A percentile compares a stretch with the other conserved stretches of the same genome.
These are phyloP conservation scores for Fusarium neocosmosporiellum DNA, from an alignment of 2,329 filamentous ascomycete species.

Conservation along the genomic window DNA sequence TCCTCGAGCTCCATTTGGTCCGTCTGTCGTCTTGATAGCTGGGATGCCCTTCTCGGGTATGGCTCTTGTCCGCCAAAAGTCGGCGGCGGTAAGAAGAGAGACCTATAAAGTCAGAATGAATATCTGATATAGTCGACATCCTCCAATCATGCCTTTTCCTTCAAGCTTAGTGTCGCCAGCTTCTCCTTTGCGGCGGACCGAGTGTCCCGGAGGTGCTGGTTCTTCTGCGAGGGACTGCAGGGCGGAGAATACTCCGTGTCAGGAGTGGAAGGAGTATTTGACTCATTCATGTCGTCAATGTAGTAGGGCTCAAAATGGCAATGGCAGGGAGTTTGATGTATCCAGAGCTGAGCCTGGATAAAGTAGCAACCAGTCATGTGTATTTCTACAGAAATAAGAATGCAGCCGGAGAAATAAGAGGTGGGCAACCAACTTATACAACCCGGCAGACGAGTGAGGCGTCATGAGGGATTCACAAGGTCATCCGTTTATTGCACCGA, in stretches of 20 bases:
- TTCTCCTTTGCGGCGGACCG: slow-evolving; percentile 60
- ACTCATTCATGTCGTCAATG: slow-evolving; percentile 30
- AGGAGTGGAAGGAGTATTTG: slow-evolving; percentile 55
- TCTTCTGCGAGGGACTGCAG: slow-evolving; percentile 55
- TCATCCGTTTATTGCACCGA: slow-evolving; percentile 17
- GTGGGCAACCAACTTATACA: slow-evolving; percentile 29
- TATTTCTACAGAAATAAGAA: not conserved
- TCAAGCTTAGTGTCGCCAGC: slow-evolving; percentile 62
- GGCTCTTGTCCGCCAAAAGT: slow-evolving; percentile 77
- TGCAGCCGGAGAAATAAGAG: not conserved
- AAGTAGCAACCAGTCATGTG: not conserved
- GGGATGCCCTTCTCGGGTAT: slow-evolving; percentile 73
- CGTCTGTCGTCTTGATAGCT: slow-evolving; percentile 74
- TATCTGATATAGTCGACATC: not conserved
- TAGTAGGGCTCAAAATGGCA: not conserved
- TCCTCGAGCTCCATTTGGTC: slow-evolving; percentile 76
- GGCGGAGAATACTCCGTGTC: slow-evolving; percentile 61
- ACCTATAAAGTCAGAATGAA: slow-evolving; percentile 53
- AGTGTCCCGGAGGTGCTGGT: slow-evolving; percentile 49
- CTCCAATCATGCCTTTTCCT: slow-evolving; percentile 63
- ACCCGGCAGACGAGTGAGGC: slow-evolving; percentile 11
- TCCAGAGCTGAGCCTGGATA: not conserved
- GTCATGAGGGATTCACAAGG: slow-evolving; percentile 4
- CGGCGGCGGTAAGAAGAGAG: slow-evolving; percentile 69
- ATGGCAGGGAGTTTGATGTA: not conserved